Base-by-base conservation (phyloP, 768 basidiomycete species). In the Paxillus ammoniavirescens region DNA sequence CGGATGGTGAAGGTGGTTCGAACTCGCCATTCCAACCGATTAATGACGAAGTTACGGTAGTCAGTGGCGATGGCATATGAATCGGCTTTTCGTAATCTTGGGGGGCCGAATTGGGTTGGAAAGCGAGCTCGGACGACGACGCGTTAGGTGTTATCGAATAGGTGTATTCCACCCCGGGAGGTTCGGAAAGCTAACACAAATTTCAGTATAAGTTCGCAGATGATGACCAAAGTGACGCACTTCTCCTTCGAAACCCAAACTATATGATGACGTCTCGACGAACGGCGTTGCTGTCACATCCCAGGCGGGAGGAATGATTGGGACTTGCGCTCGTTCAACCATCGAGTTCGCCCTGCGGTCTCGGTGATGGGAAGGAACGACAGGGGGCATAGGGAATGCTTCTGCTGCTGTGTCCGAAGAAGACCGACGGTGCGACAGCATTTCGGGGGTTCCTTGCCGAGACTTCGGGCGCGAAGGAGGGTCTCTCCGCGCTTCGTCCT, bases 21-120 rank as follows among this genome's bases (percentile, higher is more conserved):
- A 30, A 52, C 15, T 73, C 64, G 23, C 66, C 70, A 52, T 75
- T 73, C 77, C 77, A 78, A 42, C 66, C 65, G 13, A 67, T 52
- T 37, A 78, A 62, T n/a, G 77, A 74, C 4, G 77, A 75, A 31
- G 71, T 59, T 36, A 68, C 56, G n/a, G 66, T 61, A 45, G 62
- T 57, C 42, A 72, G 57, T 2, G 74, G 70, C 26, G 73, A 67
- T 3, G 65, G 57, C 21, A 56, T n/a, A 33, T 41, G 36, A 52
- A n/a, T 30, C 42, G 42, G 3, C 13, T 26, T 12, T 18, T 41
- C 14, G 15, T 12, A 23, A 15, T 49, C 47, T 13, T 42, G 26
- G 26, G 35, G 26, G n/a, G 47, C 28, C 9, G 37, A 33, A 35
- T 21, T 30, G 21, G 28, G 7, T n/a, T 41, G 26, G 46, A 47